Percentiles rank a stretch among this genome's conserved stretches.
Evolutionary conservation across 2,329 filamentous ascomycete species (phyloP).

Genomic region (Cladosporium cucumerinum): DNA sequence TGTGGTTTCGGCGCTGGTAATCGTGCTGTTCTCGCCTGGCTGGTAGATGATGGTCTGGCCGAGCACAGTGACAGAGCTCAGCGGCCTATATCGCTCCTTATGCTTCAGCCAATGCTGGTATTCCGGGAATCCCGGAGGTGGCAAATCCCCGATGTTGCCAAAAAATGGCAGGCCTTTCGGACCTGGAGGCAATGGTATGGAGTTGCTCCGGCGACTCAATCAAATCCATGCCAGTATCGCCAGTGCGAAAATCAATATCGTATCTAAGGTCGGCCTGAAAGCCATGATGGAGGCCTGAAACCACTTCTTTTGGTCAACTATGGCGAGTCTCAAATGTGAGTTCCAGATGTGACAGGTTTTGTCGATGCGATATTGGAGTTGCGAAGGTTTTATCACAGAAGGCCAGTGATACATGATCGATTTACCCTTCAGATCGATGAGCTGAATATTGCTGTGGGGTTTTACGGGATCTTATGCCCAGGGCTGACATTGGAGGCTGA

Average conservation of each 20-base stretch:
- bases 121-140: slow-evolving; percentile 32
- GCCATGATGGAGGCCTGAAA: background rate
- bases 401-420: background rate
- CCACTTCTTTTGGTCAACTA: background rate
- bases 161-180: slow-evolving; percentile 24
- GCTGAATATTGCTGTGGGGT: background rate
- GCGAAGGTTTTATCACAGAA: background rate
- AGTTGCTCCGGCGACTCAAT: background rate
- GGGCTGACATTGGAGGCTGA: background rate
- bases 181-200: slow-evolving; percentile 22
- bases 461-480: background rate
- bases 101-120: slow-evolving; percentile 43
- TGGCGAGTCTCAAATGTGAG: background rate
- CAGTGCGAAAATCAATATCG: background rate
- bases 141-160: slow-evolving; percentile 26
- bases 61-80: slow-evolving; percentile 41
- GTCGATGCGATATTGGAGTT: background rate
- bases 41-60: slow-evolving; percentile 33
- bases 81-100: slow-evolving; percentile 34
- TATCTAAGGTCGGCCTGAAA: background rate
- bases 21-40: background rate
- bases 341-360: background rate
- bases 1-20: slow-evolving; percentile 1
- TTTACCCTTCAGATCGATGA: background rate
- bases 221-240: background rate